Percentiles rank a stretch among this genome's conserved stretches.
Evolutionary conservation across 805 yeast species (phyloP).

Genomic region (Tetrapisispora pingtungensis): DNA sequence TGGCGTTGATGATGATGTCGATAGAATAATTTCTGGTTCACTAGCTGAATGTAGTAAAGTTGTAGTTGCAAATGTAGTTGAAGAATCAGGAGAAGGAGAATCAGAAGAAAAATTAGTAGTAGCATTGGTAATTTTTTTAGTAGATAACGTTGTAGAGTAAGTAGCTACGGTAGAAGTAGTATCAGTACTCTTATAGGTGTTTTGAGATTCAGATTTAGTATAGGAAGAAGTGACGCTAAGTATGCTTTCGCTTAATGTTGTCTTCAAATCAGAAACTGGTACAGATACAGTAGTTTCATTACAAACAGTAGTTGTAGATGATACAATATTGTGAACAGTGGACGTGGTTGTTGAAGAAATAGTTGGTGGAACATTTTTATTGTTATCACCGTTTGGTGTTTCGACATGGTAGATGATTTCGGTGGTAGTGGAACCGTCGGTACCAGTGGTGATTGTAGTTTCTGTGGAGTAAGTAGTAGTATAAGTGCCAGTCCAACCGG

Average conservation of each 20-base stretch:
- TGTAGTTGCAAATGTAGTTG: too few species aligned
- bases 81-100: too few species aligned
- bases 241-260: too few species aligned
- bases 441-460: conserved; percentile 5
- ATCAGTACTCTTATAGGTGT: too few species aligned
- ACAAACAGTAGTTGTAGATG: conserved; percentile 2
- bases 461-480: conserved; percentile 15
- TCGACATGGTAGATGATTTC: conserved; percentile 10
- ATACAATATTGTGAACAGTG: neutral
- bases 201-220: neutral
- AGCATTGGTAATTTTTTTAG: neutral
- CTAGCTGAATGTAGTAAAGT: too few species aligned
- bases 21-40: too few species aligned
- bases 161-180: too few species aligned
- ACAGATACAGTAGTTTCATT: neutral
- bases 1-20: too few species aligned
- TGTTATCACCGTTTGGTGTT: neutral
- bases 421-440: conserved; percentile 8
- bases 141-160: neutral
- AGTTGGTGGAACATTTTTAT: conserved; percentile 8
- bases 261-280: neutral
- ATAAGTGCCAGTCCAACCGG: conserved; percentile 12
- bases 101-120: too few species aligned
- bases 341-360: conserved; percentile 1
- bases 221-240: neutral